phyloP scores from a whole-genome alignment of 164 flowering plant genomes.

The Magnolia sinica region DNA sequence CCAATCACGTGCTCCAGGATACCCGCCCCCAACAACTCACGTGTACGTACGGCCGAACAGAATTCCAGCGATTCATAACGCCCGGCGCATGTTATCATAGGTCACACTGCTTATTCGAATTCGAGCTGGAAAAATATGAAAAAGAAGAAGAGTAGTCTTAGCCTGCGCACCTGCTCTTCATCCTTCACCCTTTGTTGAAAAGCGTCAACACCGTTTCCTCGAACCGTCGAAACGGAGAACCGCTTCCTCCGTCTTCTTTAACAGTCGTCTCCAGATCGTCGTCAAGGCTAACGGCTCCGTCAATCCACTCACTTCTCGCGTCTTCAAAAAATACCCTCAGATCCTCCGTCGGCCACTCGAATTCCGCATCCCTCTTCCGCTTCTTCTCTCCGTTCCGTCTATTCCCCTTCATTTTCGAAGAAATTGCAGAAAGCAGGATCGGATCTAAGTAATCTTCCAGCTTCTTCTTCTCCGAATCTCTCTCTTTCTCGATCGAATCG shows the following conservation, averaged over 20 bases:
- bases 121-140: no score
- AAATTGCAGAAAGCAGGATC: slow-evolving; percentile 25
- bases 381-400: not conserved
- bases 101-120: no score
- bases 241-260: slow-evolving; percentile 6
- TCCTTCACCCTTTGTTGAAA: slow-evolving; percentile 8
- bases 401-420: slow-evolving; percentile 16
- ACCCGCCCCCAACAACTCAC: no score
- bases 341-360: slow-evolving; percentile 26
- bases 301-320: not conserved
- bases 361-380: slow-evolving; percentile 2
- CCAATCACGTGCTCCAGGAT: no score
- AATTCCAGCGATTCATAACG: no score
- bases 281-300: slow-evolving; percentile 15
- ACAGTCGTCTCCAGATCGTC: slow-evolving; percentile 12
- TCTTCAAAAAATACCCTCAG: slow-evolving; percentile 13
- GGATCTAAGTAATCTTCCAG: slow-evolving; percentile 39
- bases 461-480: slow-evolving; percentile 2
- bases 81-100: no score
- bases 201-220: slow-evolving; percentile 17
- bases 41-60: no score
- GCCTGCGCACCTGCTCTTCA: not conserved
- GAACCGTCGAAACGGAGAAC: slow-evolving; percentile 20
- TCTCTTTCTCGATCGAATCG: not conserved
- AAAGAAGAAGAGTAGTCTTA: not conserved